Evolutionary conservation across 169 alveolate species (phyloP).

Genomic region (Plasmodium cynomolgi): DNA sequence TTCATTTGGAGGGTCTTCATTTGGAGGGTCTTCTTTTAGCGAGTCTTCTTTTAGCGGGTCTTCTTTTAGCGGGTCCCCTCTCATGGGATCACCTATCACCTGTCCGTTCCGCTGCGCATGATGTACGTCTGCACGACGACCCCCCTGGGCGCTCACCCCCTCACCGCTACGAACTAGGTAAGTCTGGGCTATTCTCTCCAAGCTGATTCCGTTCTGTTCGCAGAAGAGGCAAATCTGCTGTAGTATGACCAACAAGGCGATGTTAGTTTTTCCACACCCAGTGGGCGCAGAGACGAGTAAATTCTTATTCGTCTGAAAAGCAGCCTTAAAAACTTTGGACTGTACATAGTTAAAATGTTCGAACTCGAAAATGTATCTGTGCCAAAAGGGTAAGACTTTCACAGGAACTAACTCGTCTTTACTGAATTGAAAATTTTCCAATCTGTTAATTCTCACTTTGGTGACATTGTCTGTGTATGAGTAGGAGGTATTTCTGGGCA

Average conservation of each 20-base stretch:
- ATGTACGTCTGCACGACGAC: background rate
- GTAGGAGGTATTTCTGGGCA: constrained; percentile 45
- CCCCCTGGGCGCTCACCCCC: background rate
- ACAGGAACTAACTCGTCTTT: constrained; percentile 69
- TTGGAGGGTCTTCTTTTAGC: background rate
- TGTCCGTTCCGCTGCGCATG: background rate
- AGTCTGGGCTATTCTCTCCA: constrained; percentile 17
- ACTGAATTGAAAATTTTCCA: constrained; percentile 38
- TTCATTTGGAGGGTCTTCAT: background rate
- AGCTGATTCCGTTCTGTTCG: constrained; percentile 32
- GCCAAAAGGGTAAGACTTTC: constrained; percentile 41
- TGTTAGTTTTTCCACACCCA: constrained; percentile 99
- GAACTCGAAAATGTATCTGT: constrained; percentile 69
- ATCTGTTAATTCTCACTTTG: constrained; percentile 60
- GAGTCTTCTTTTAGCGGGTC: background rate
- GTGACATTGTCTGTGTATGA: constrained; percentile 46
- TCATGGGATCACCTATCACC: background rate
- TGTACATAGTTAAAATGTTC: constrained; percentile 90
- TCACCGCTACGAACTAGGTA: background rate
- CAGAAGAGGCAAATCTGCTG: constrained; percentile 75
- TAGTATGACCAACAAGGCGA: constrained; percentile 95
- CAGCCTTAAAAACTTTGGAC: constrained; percentile 91
- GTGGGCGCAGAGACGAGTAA: constrained; percentile 98
- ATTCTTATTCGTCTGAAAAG: constrained; percentile 93
- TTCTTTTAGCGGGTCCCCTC: background rate